Evolutionary conservation across 2,329 filamentous ascomycete genomes (phyloP).

Genomic region (Ceratocystis cubensis): DNA sequence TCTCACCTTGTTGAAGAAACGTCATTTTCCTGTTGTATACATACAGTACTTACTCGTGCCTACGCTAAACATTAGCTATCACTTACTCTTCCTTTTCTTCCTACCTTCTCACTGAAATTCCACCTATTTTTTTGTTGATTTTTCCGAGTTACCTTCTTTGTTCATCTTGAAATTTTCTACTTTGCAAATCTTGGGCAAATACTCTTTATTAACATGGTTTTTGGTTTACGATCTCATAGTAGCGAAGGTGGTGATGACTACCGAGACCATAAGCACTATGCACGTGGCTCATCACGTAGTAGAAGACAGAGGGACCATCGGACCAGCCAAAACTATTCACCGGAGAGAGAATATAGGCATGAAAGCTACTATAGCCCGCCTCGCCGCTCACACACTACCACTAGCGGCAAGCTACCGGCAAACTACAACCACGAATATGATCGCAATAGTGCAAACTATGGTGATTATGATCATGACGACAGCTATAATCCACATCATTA

Average conservation of each 20-base stretch:
- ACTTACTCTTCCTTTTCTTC: too few species aligned
- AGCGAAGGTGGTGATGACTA: not conserved
- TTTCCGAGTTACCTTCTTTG: too few species aligned
- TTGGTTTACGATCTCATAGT: conserved; percentile 15
- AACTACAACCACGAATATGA: conserved; percentile 1
- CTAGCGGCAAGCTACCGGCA: conserved; percentile 10
- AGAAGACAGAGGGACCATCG: not conserved
- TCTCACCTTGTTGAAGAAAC: too few species aligned
- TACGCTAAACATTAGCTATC: too few species aligned
- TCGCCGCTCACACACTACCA: conserved; percentile 6
- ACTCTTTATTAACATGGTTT: conserved; percentile 11
- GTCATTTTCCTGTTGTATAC: too few species aligned
- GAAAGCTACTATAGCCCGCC: conserved; percentile 8
- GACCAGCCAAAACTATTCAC: not conserved
- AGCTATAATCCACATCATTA: not conserved
- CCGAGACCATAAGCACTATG: conserved; percentile 13
- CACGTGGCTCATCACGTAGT: conserved; percentile 5
- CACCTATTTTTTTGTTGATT: not conserved
- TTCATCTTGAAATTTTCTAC: too few species aligned
- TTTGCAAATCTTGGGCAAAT: too few species aligned
- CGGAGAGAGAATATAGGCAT: conserved; percentile 2
- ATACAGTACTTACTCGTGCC: too few species aligned
- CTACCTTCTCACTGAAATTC: too few species aligned
- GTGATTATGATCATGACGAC: not conserved
- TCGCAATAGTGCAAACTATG: not conserved